Percentiles rank a stretch among this genome's conserved stretches.
These are phyloP conservation scores for Candida ovalis DNA, from an alignment of 805 yeast species.

Conservation along the genomic window DNA sequence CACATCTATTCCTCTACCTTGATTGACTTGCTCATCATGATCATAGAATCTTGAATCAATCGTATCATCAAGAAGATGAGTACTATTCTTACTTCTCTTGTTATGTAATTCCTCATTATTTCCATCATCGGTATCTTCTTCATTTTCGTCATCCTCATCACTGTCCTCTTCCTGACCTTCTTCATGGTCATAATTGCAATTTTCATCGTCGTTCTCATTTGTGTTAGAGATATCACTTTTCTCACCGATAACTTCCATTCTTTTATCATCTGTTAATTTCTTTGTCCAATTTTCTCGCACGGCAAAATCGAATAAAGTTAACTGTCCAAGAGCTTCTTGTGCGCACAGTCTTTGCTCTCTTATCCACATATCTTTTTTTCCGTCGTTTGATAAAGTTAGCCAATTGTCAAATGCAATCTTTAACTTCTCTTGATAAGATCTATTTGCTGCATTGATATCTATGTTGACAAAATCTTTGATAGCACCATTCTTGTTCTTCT, in stretches of 20 bases:
- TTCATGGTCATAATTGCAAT: background rate
- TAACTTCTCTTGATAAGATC: conserved; percentile 34
- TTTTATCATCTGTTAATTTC: conserved; percentile 20
- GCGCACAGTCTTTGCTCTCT: conserved; percentile 42
- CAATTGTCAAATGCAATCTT: conserved; percentile 44
- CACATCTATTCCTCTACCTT: background rate
- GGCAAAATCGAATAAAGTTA: conserved; percentile 41
- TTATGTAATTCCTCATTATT: background rate
- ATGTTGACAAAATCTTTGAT: background rate
- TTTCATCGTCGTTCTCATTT: conserved; percentile 3
- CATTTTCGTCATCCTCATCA: conserved; percentile 2
- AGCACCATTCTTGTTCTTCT: background rate
- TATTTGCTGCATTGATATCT: background rate
- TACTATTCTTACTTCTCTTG: background rate
- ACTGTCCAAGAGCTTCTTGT: conserved; percentile 38
- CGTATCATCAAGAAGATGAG: background rate
- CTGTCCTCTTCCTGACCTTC: conserved; percentile 1
- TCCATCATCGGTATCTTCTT: background rate
- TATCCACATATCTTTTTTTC: conserved; percentile 40
- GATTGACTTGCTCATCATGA: background rate
- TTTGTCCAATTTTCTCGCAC: conserved; percentile 38
- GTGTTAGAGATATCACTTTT: background rate
- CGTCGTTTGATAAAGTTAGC: conserved; percentile 33
- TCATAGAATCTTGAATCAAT: conserved; percentile 7
- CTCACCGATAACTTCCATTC: conserved; percentile 9